These are phyloP conservation scores for Blastobotrys mokoenaii DNA, from an alignment of 805 yeast genomes.

Conservation along the genomic window DNA sequence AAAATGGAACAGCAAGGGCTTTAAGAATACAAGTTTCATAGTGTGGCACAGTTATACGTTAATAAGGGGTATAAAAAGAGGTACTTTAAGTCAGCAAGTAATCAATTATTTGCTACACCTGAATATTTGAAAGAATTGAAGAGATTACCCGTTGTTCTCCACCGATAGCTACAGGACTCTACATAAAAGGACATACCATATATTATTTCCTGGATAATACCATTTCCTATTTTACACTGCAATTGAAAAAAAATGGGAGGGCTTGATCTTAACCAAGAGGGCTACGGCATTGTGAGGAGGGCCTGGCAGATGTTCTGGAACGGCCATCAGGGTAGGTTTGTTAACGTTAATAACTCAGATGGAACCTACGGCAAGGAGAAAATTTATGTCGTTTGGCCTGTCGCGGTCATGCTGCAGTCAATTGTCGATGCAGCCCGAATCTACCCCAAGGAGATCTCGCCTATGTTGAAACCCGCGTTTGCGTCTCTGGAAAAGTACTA, in stretches of 20 bases:
- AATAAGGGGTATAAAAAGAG: too few relatives aligned
- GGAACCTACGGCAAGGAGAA: slow-evolving; percentile 45
- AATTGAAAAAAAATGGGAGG: neutral
- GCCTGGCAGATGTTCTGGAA: slow-evolving; percentile 21
- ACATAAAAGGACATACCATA: too few relatives aligned
- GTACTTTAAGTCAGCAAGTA: too few relatives aligned
- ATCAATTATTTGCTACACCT: too few relatives aligned
- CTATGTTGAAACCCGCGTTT: slow-evolving; percentile 46
- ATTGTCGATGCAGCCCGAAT: slow-evolving; percentile 53
- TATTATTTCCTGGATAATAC: too few relatives aligned
- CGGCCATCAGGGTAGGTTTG: slow-evolving; percentile 16
- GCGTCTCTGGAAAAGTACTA: slow-evolving; percentile 43
- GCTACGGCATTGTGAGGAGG: slow-evolving; percentile 16
- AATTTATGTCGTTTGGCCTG: slow-evolving; percentile 59
- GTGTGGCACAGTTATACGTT: too few relatives aligned
- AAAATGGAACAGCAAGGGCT: too few relatives aligned
- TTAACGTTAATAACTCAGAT: slow-evolving; percentile 26
- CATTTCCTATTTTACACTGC: neutral
- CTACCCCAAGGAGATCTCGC: slow-evolving; percentile 43
- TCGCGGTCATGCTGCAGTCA: slow-evolving; percentile 57
- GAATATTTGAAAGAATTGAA: too few relatives aligned
- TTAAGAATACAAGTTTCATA: too few relatives aligned
- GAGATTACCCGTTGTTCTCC: too few relatives aligned
- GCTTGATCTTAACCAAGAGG: slow-evolving; percentile 22
- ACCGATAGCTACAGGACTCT: too few relatives aligned